Evolutionary conservation across 2,329 filamentous ascomycete genomes (phyloP).

Genomic region (Salinomyces thailandicus): DNA sequence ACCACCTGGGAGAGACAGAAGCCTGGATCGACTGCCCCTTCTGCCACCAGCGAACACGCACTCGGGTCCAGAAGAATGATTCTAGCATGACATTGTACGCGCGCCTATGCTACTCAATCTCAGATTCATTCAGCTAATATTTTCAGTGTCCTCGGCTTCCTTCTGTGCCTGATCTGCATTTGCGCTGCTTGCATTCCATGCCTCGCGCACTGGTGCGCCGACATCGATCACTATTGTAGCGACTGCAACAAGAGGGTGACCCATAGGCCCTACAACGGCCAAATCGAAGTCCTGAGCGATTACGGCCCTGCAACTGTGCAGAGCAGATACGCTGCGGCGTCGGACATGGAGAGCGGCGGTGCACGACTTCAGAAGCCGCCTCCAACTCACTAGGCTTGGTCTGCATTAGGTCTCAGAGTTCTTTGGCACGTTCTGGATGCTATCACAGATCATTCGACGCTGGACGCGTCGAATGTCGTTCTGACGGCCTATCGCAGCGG

Average conservation of each 20-base stretch:
- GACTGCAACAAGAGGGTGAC: constrained; percentile 6
- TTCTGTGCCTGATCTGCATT: constrained; percentile 9
- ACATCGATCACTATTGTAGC: constrained; percentile 8
- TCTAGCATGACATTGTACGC: constrained; percentile 6
- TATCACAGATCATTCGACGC: too few relatives aligned
- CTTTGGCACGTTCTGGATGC: too few relatives aligned
- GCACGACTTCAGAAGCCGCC: too few relatives aligned
- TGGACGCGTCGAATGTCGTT: too few relatives aligned
- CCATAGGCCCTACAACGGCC: constrained; percentile 3
- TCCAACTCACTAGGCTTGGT: too few relatives aligned
- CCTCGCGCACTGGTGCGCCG: constrained; percentile 5
- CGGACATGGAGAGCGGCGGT: neutral
- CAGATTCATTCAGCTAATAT: neutral
- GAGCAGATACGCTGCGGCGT: neutral
- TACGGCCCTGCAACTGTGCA: constrained; percentile 1
- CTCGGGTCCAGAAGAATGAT: constrained; percentile 2
- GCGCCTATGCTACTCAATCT: neutral
- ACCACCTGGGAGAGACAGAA: constrained; percentile 2
- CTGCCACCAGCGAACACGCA: constrained; percentile 6
- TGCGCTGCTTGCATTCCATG: constrained; percentile 8
- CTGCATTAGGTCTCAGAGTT: too few relatives aligned
- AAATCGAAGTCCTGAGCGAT: constrained; percentile 1
- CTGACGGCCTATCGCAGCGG: too few relatives aligned
- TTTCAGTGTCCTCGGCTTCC: constrained; percentile 5
- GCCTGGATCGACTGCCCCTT: constrained; percentile 7